Percentiles rank a stretch among this genome's conserved stretches.
Evolutionary conservation across 768 basidiomycete species (phyloP).

Genomic region (Termitomyces titanicus): DNA sequence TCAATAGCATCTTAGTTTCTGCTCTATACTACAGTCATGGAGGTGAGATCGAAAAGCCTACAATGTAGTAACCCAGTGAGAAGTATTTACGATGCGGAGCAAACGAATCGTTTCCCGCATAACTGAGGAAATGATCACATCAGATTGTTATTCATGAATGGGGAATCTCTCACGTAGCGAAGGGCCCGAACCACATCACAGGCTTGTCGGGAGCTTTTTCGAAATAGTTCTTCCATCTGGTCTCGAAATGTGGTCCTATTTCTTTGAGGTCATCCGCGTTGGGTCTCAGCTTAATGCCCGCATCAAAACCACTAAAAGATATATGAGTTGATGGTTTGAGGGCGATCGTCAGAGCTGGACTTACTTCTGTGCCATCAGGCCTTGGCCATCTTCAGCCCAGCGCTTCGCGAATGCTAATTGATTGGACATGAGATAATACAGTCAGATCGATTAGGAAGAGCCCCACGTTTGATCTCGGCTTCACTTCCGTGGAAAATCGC

Average conservation of each 20-base stretch:
- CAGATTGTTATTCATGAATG: too few species aligned
- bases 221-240: slow-evolving; percentile 49
- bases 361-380: slow-evolving; percentile 51
- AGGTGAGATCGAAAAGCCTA: slow-evolving; percentile 18
- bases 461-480: slow-evolving; percentile 38
- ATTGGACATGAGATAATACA: not conserved
- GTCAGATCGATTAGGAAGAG: not conserved
- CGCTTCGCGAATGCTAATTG: slow-evolving; percentile 10
- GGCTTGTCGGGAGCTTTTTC: slow-evolving; percentile 55
- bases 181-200: slow-evolving; percentile 36
- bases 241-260: slow-evolving; percentile 44
- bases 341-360: not conserved
- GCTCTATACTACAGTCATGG: slow-evolving; percentile 8
- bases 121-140: slow-evolving; percentile 1
- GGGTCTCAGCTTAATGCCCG: slow-evolving; percentile 55
- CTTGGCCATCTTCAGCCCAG: slow-evolving; percentile 15
- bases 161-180: slow-evolving; percentile 32
- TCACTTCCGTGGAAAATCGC: slow-evolving; percentile 35
- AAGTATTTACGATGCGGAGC: slow-evolving; percentile 24
- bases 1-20: not conserved
- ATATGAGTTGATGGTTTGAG: not conserved
- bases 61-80: slow-evolving; percentile 11
- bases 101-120: slow-evolving; percentile 9
- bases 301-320: slow-evolving; percentile 42
- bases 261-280: slow-evolving; percentile 42